A percentile compares a stretch with the other conserved stretches of the same genome.
Conservation (phyloP, 495 filamentous ascomycete species). For the Xylaria flabelliformis region DNA sequence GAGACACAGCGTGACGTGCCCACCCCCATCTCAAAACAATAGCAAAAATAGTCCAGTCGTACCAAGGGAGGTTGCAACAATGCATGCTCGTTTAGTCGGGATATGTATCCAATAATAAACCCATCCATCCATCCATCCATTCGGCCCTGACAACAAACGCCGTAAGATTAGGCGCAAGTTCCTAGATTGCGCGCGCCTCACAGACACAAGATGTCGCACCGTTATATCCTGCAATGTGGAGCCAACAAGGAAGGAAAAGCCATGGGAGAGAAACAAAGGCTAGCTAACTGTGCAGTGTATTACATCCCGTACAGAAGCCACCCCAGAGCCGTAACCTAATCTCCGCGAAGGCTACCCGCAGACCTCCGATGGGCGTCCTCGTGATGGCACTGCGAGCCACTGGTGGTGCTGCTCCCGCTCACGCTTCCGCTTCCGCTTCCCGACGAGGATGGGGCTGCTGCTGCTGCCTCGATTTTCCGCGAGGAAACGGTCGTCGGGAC, state of each 20-base stretch:
- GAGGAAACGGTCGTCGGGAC: constrained; percentile 9
- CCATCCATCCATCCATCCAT: neutral
- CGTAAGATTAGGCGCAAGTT: neutral
- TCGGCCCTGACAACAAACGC: neutral
- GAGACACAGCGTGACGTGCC: neutral
- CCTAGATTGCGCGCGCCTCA: neutral
- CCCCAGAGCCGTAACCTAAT: constrained; percentile 18
- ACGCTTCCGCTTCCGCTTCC: constrained; percentile 11
- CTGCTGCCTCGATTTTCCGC: neutral
- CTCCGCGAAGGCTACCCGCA: constrained; percentile 43
- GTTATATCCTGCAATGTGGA: neutral
- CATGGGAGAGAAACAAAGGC: neutral
- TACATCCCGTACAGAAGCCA: neutral
- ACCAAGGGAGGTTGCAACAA: too few relatives aligned
- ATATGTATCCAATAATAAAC: too few relatives aligned
- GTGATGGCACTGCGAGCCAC: constrained; percentile 35
- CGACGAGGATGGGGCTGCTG: neutral
- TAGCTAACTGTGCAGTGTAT: neutral
- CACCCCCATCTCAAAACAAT: neutral
- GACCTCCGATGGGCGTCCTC: constrained; percentile 38
- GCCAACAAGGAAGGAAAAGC: neutral
- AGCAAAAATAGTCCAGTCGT: neutral
- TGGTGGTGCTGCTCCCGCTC: constrained; percentile 26
- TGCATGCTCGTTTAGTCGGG: too few relatives aligned
- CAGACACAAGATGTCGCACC: neutral